A percentile compares a stretch with the other conserved stretches of the same genome.
These are phyloP conservation scores for Solanum etuberosum DNA, from an alignment of 257 asterid species.

Conservation along the genomic window DNA sequence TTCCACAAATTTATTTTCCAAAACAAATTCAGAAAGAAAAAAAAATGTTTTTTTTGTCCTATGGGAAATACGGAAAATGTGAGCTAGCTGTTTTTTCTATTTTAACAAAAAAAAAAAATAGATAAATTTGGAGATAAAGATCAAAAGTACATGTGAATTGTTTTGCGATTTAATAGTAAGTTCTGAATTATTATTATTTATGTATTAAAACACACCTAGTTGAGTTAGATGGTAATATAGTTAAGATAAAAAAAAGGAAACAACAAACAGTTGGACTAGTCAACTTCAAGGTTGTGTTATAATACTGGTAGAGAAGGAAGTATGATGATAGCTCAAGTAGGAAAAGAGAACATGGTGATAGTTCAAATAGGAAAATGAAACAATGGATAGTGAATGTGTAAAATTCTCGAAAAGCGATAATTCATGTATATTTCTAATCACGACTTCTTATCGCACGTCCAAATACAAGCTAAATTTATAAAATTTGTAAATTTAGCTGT, in stretches of 20 bases:
- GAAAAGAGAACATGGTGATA: neutral
- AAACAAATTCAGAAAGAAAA: neutral
- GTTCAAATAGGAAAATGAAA: neutral
- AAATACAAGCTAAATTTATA: neutral
- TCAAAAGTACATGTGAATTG: neutral
- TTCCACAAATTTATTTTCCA: neutral
- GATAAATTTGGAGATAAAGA: neutral
- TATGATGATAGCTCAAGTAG: neutral
- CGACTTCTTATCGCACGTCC: neutral
- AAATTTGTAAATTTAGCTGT: neutral
- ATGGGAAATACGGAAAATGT: neutral
- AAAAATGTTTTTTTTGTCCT: neutral
- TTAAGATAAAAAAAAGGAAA: neutral
- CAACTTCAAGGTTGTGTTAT: neutral
- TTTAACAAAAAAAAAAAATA: neutral
- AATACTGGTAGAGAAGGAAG: neutral
- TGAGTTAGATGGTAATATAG: neutral
- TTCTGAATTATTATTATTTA: too few relatives aligned
- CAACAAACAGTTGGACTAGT: accelerated
- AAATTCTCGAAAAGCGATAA: neutral
- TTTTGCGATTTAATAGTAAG: neutral
- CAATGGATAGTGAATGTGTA: accelerated
- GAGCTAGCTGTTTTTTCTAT: neutral
- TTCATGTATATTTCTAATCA: neutral
- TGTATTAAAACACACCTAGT: neutral